Evolutionary conservation across 2,329 filamentous ascomycete genomes (phyloP).

Genomic region (Diaporthe eres): DNA sequence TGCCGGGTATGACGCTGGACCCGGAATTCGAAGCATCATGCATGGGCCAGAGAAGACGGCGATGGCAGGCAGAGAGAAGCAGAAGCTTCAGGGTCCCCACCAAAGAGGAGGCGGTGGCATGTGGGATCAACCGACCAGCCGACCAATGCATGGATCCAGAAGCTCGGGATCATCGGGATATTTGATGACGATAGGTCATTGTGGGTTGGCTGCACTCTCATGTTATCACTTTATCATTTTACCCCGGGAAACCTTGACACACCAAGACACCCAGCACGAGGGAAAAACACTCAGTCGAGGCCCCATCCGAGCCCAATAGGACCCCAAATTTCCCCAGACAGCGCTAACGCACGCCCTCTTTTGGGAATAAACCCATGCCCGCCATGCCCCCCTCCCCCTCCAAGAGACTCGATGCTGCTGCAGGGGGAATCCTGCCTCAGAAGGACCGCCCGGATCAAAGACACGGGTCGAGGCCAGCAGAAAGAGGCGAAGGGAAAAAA

Average conservation of each 20-base stretch:
- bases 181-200: conserved; percentile 17
- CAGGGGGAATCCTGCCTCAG: conserved; percentile 33
- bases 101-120: conserved; percentile 26
- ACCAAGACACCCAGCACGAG: background rate
- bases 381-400: background rate
- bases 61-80: background rate
- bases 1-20: background rate
- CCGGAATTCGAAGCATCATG: background rate
- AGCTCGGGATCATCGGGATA: conserved; percentile 27
- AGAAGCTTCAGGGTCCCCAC: conserved; percentile 20
- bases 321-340: conserved; percentile 38
- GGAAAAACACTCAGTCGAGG: background rate
- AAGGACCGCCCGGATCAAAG: conserved; percentile 24
- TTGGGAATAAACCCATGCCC: conserved; percentile 3
- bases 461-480: conserved; percentile 4
- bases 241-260: conserved; percentile 33
- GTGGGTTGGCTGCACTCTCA: conserved; percentile 2
- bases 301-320: conserved; percentile 22
- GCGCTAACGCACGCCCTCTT: conserved; percentile 29
- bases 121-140: conserved; percentile 9
- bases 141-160: conserved; percentile 25
- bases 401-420: background rate
- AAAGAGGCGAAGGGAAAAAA: background rate
- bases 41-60: background rate
- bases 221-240: conserved; percentile 14